A percentile compares a stretch with the other conserved stretches of the same genome.
Evolutionary conservation across 768 basidiomycete species (phyloP).

Genomic region (Coprinopsis cinerea): DNA sequence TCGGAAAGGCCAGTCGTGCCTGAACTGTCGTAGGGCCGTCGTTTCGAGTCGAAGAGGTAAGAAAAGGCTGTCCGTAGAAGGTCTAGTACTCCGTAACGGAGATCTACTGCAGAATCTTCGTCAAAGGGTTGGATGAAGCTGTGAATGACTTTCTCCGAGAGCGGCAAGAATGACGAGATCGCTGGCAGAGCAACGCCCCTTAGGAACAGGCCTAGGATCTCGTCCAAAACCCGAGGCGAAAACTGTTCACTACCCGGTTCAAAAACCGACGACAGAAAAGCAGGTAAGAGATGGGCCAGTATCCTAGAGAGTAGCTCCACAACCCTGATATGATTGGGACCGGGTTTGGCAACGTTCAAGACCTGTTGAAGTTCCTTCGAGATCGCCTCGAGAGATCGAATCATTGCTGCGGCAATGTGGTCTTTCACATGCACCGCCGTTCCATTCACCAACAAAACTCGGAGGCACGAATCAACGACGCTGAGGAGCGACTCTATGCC

Average conservation of each 20-base stretch:
- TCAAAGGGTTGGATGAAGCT: conserved; percentile 10
- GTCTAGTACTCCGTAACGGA: conserved; percentile 23
- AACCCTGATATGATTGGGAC: not conserved
- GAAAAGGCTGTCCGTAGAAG: conserved; percentile 16
- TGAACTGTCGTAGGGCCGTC: not conserved
- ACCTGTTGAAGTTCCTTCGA: not conserved
- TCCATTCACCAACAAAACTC: not conserved
- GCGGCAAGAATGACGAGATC: conserved; percentile 22
- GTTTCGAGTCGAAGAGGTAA: not conserved
- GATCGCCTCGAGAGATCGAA: not conserved
- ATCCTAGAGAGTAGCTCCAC: not conserved
- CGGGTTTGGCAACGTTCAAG: not conserved
- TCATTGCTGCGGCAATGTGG: not conserved
- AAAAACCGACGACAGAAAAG: not conserved
- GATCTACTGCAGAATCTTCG: conserved; percentile 15
- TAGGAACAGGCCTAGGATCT: conserved; percentile 15
- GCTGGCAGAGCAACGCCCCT: conserved; percentile 20
- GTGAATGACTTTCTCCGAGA: conserved; percentile 17
- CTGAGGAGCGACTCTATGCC: not conserved
- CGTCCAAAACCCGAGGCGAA: conserved; percentile 1
- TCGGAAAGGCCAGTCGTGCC: not conserved
- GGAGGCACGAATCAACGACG: not conserved
- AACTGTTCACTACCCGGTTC: not conserved
- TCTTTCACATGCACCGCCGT: not conserved
- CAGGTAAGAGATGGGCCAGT: not conserved